Conservation (phyloP, 2,329 filamentous ascomycete species). For the Aureobasidium sp. region DNA sequence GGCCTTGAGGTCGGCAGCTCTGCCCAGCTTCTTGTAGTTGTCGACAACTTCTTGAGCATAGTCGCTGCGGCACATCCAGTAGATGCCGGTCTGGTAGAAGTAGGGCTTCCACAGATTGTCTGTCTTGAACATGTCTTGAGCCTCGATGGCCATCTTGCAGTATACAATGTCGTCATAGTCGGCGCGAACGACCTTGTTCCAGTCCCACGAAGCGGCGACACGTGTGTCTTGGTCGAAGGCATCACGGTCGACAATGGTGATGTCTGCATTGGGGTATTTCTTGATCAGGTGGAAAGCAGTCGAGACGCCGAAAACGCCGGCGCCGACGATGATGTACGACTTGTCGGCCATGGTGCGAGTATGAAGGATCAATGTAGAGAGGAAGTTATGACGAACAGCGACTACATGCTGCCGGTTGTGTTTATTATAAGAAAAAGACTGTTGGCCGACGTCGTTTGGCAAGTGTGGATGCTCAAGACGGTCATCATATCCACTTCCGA, state of each 20-base stretch:
- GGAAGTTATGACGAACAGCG: neutral
- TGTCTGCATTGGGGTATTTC: slow-evolving; percentile 31
- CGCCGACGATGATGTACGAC: slow-evolving; percentile 27
- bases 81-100: slow-evolving; percentile 46
- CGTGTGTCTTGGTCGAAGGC: slow-evolving; percentile 24
- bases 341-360: slow-evolving; percentile 5
- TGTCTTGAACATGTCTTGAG: slow-evolving; percentile 52
- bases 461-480: neutral
- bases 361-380: neutral
- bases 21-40: slow-evolving; percentile 42
- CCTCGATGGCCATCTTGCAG: slow-evolving; percentile 56
- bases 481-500: slow-evolving; percentile 9
- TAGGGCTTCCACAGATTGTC: slow-evolving; percentile 48
- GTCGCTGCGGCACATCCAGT: slow-evolving; percentile 38
- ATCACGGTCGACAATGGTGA: slow-evolving; percentile 33
- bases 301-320: slow-evolving; percentile 32
- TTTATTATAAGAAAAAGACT: neutral
- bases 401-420: slow-evolving; percentile 3
- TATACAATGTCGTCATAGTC: slow-evolving; percentile 60
- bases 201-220: slow-evolving; percentile 59
- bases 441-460: neutral
- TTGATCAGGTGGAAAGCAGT: slow-evolving; percentile 32
- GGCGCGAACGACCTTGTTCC: slow-evolving; percentile 64
- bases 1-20: slow-evolving; percentile 37
- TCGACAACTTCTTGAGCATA: slow-evolving; percentile 41